Evolutionary conservation across 768 basidiomycete species (phyloP).

Genomic region (Suillus plorans): DNA sequence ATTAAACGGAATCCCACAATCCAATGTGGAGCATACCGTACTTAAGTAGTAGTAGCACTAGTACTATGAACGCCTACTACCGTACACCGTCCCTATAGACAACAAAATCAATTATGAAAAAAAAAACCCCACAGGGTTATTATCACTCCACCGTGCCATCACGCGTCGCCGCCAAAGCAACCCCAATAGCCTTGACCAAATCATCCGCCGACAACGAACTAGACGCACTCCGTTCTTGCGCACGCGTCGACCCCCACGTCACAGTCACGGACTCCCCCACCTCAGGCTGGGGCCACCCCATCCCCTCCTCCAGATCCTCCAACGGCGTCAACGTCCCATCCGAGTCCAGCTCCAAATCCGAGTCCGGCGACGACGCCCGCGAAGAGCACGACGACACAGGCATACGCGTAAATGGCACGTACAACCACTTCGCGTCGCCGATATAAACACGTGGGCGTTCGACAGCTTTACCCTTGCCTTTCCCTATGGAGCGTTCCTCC

Average conservation of each 20-base stretch:
- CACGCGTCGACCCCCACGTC: constrained; percentile 20
- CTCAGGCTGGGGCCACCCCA: constrained; percentile 31
- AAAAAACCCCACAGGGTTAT: background rate
- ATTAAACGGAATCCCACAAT: background rate
- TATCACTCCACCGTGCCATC: background rate
- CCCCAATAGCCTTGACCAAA: constrained; percentile 21
- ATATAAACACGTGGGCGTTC: constrained; percentile 19
- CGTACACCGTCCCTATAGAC: background rate
- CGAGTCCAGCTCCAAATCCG: constrained; percentile 5
- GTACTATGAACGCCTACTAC: background rate
- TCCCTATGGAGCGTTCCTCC: background rate
- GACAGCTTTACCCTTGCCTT: constrained; percentile 1
- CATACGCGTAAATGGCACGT: constrained; percentile 24
- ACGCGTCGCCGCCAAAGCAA: constrained; percentile 20
- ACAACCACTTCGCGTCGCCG: constrained; percentile 15
- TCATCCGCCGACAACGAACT: constrained; percentile 21
- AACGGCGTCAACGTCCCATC: constrained; percentile 16
- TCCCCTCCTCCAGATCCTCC: constrained; percentile 10
- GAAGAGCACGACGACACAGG: constrained; percentile 5
- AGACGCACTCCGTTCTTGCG: constrained; percentile 1
- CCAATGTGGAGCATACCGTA: background rate
- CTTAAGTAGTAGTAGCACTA: background rate
- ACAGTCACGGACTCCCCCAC: constrained; percentile 27
- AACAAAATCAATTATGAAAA: background rate
- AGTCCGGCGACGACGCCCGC: constrained; percentile 13